Evolutionary conservation across 352 stramenopile species (phyloP).

Genomic region (Phytopythium ostracodes): DNA sequence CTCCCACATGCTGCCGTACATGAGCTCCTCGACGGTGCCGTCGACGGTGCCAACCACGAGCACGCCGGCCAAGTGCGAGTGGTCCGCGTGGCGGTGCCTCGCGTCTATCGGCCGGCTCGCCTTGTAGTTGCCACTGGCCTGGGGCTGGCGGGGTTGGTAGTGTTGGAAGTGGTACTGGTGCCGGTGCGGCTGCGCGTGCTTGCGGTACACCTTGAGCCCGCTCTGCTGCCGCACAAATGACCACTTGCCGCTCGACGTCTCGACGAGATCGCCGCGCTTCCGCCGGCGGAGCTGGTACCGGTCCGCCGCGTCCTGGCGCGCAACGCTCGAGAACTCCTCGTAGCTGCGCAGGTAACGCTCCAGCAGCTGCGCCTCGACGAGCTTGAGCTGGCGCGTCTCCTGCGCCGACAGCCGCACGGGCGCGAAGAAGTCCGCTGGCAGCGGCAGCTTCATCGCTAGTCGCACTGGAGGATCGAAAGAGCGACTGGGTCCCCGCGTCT

Average conservation of each 20-base stretch:
- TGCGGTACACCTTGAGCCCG: slow-evolving; percentile 46
- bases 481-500: not conserved
- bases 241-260: slow-evolving; percentile 20
- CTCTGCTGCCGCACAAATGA: slow-evolving; percentile 41
- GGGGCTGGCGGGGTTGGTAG: slow-evolving; percentile 8
- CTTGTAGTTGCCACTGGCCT: slow-evolving; percentile 3
- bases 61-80: slow-evolving; percentile 23
- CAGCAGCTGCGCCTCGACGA: slow-evolving; percentile 43
- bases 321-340: slow-evolving; percentile 24
- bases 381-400: slow-evolving; percentile 37
- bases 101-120: not conserved
- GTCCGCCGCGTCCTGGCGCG: slow-evolving; percentile 6
- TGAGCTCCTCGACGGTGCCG: slow-evolving; percentile 34
- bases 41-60: slow-evolving; percentile 35
- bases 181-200: slow-evolving; percentile 16
- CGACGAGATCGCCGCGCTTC: slow-evolving; percentile 14
- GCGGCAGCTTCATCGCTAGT: slow-evolving; percentile 38
- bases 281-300: slow-evolving; percentile 7
- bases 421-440: slow-evolving; percentile 44
- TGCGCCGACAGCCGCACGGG: slow-evolving; percentile 36
- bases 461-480: not conserved
- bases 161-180: slow-evolving; percentile 4
- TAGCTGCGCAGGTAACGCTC: slow-evolving; percentile 50
- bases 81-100: slow-evolving; percentile 6
- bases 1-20: slow-evolving; percentile 44